Evolutionary conservation across 805 yeast genomes (phyloP).

Genomic region (Candida coquimbonensis): DNA sequence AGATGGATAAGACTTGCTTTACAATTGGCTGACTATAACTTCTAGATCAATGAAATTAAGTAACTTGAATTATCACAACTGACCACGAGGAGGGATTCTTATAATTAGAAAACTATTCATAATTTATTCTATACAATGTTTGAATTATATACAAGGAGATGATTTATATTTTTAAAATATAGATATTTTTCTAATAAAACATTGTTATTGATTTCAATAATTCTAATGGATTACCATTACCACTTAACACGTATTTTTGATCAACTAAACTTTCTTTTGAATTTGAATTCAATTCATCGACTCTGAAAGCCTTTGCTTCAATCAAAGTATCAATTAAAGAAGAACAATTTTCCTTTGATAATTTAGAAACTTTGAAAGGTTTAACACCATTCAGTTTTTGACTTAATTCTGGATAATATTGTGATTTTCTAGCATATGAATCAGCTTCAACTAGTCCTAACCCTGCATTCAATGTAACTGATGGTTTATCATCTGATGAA

Average conservation of each 20-base stretch:
- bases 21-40: no score
- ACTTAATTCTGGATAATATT: constrained; percentile 52
- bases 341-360: constrained; percentile 38
- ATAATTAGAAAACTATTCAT: no score
- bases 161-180: neutral
- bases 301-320: constrained; percentile 33
- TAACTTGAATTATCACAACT: no score
- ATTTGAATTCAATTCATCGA: constrained; percentile 26
- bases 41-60: no score
- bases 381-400: constrained; percentile 33
- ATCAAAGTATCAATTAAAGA: constrained; percentile 34
- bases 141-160: neutral
- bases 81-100: no score
- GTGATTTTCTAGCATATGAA: constrained; percentile 43
- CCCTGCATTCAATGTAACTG: constrained; percentile 54
- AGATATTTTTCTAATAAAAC: constrained; percentile 10
- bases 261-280: constrained; percentile 32
- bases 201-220: constrained; percentile 20
- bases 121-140: no score
- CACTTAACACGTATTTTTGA: constrained; percentile 48
- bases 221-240: constrained; percentile 55
- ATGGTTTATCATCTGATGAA: constrained; percentile 44
- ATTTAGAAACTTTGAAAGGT: constrained; percentile 35
- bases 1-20: no score
- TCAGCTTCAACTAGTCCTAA: constrained; percentile 45